Evolutionary conservation across 495 filamentous ascomycete species (phyloP), one percentile per base, ranked within the genome.

Genomic region (Penicillium paxilli): DNA sequence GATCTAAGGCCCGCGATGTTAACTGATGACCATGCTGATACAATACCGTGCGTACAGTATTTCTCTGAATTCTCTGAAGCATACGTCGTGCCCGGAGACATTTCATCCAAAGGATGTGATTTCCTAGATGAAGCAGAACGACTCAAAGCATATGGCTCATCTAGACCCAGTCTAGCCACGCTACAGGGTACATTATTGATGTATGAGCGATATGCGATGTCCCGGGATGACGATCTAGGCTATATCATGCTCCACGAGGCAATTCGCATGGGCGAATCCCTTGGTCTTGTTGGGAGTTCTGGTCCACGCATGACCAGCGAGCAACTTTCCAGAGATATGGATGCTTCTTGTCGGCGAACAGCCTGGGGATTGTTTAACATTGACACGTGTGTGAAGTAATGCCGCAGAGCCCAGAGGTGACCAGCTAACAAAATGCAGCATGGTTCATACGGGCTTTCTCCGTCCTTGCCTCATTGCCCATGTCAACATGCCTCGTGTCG

Each of bases 341-440:
- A 70, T 37, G 50, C 52, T 6, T 77, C 71, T 2, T 44, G 69
- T 32, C 62, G 60, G 47, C 58, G 68, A 47, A 74, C 71, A 16
- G 71, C 70, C 5, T 77, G 74, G 75, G 75, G 75, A 1, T 47
- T 78, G 17, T 77, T 76, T 44, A 70, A 77, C 42, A 67, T 77
- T 35, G 75, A 78, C 38, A 76, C 75, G 75, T 75, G 54, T 42
- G 73, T 65, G 7, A 6, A 12, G 2, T 21, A 19, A 9, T 20
- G 26, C 9, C 11, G 7, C 21, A 19, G 10, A 10, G 21, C 16
- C 4, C 5, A 2, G 21, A 22, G 19, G 10, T 44, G 19, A 16
- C 0, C 10, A 3, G 22, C 35, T 52, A 30, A 52, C 21, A 8
- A 12, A n/a, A 20, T 16, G 12, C 47, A 78, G 75, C 7, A 65